Percentiles rank a stretch among this genome's conserved stretches.
phyloP scores from a whole-genome alignment of 2,329 filamentous ascomycete genomes.

The Trichoderma aggressivum region DNA sequence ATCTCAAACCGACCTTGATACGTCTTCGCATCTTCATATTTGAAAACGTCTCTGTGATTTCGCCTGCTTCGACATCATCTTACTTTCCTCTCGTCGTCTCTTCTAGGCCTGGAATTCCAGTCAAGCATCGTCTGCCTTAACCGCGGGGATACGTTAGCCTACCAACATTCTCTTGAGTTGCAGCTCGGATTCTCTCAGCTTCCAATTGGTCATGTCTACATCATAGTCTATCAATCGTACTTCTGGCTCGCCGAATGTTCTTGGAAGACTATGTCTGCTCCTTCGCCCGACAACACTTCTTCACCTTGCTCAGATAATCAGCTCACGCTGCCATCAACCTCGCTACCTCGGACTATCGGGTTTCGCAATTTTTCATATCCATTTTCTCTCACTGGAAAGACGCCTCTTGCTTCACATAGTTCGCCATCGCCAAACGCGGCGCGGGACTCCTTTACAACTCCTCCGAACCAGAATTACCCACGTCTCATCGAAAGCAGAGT shows the following conservation, averaged over 20 bases:
- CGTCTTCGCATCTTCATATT: background rate
- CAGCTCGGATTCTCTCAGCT: background rate
- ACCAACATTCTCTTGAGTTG: background rate
- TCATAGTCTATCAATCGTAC: background rate
- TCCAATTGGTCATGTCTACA: background rate
- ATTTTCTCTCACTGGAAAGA: slow-evolving; percentile 12
- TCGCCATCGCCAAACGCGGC: background rate
- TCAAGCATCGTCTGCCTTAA: background rate
- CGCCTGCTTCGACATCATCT: background rate
- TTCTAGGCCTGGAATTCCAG: background rate
- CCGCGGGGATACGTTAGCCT: background rate
- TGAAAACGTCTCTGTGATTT: background rate
- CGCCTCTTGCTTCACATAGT: background rate
- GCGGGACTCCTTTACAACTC: background rate
- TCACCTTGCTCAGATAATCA: slow-evolving; percentile 3
- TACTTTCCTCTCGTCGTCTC: background rate
- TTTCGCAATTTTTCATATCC: slow-evolving; percentile 28
- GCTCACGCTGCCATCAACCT: background rate
- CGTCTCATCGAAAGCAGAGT: background rate
- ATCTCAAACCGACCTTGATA: background rate
- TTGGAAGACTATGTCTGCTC: slow-evolving; percentile 19
- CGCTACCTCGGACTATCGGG: background rate
- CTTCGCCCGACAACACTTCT: slow-evolving; percentile 15
- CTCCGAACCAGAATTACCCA: background rate
- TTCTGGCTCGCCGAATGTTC: background rate